These are phyloP conservation scores for Sphagnum tenellum DNA, from an alignment of 225 moss, liverwort and hornwort genomes.

Conservation along the genomic window DNA sequence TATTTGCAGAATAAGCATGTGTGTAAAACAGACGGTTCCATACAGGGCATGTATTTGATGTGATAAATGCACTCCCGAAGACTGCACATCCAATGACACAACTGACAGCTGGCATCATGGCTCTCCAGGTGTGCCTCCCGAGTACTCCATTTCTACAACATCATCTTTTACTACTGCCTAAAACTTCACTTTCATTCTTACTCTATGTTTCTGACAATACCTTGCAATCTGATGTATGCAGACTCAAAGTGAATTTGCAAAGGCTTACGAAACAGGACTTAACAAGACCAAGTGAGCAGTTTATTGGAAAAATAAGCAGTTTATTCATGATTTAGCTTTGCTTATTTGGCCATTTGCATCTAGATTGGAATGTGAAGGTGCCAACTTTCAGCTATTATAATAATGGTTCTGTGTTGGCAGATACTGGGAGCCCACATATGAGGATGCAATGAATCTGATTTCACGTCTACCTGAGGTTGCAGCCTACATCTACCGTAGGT, in stretches of 20 bases:
- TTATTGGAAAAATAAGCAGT: too few relatives aligned
- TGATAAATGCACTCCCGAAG: constrained; percentile 49
- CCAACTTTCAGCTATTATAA: neutral
- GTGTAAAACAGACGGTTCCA: neutral
- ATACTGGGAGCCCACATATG: constrained; percentile 72
- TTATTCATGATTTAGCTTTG: neutral
- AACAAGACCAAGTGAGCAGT: constrained; percentile 50
- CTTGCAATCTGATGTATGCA: constrained; percentile 1
- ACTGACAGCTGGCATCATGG: constrained; percentile 64
- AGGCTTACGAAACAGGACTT: constrained; percentile 60
- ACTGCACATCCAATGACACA: constrained; percentile 80
- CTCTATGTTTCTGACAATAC: neutral
- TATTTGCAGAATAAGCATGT: neutral
- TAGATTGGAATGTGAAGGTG: neutral
- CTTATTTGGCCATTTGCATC: neutral
- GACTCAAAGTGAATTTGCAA: constrained; percentile 63
- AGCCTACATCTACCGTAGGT: constrained; percentile 62
- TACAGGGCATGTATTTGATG: constrained; percentile 54
- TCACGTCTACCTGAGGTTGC: constrained; percentile 67
- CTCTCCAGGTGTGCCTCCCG: constrained; percentile 29
- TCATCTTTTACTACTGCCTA: neutral
- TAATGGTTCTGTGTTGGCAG: constrained; percentile 6
- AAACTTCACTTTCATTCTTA: neutral
- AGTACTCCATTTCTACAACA: neutral
- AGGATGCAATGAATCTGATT: constrained; percentile 82